Base-by-base conservation (phyloP, 148 eudicot species). In the Polygonum maritimum region DNA sequence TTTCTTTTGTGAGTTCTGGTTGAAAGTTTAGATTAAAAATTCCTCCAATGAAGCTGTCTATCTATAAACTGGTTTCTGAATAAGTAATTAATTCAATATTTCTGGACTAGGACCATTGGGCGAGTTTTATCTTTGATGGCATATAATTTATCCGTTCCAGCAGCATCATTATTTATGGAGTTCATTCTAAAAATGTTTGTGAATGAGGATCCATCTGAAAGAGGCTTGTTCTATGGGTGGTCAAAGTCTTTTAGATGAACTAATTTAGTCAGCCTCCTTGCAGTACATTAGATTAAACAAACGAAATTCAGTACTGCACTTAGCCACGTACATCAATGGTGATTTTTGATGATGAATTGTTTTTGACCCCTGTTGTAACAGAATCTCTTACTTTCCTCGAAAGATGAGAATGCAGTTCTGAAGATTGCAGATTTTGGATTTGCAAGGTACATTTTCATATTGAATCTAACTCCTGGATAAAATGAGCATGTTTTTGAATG, bases 381-480 rank as follows among this genome's bases (percentile, higher is more conserved):
- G 98, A 94, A 94, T 84, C 91, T 94, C 45, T 93, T 94, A 41
- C 90, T 94, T 63, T 84, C 88, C 69, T 48, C 88, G 52, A 90
- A 84, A 67, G 87, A 81, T 74, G 87, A 86, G 52, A 89, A 81
- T 62, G 84, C 93, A 76, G 84, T 80, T 79, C 79, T 94, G 84
- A 94, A 94, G 92, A 92, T 94, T 82, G 98, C 97, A 77, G 97
- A 94, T 87, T 94, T 94, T 81, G 98, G 98, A 39, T 94, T 94
- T 80, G 98, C 98, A 41, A 90, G 98, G 98, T 94, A 89, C 69
- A 72, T 73, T 48, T 26, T 74, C 72, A 49, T 67, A 38, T 67
- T 67, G 10, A 67, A 67, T 36, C 19, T 67, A 7, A 9, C 15
- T 15, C 39, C 71, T 65, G 71, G 44, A 35, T 4, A 65, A 65